A percentile compares a stretch with the other conserved stretches of the same genome.
Evolutionary conservation across 2,329 filamentous ascomycete genomes (phyloP).

Genomic region (Colletotrichum salicis): DNA sequence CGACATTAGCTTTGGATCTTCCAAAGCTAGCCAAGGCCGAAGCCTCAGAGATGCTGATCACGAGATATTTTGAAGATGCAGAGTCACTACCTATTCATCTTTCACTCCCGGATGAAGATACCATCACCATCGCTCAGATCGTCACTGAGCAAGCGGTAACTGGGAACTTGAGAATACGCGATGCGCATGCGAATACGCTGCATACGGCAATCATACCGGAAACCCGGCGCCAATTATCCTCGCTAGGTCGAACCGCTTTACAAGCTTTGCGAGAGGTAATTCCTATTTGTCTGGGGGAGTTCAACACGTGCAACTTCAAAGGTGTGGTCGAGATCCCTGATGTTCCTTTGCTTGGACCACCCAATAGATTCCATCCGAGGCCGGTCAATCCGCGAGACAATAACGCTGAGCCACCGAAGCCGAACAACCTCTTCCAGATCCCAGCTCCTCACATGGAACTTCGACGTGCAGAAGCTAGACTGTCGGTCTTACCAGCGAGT

Average conservation of each 20-base stretch:
- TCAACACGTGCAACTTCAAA: conserved; percentile 31
- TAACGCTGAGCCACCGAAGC: conserved; percentile 58
- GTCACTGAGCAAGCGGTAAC: conserved; percentile 76
- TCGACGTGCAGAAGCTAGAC: conserved; percentile 73
- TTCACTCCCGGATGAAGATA: conserved; percentile 65
- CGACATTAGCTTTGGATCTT: conserved; percentile 60
- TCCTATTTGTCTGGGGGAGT: conserved; percentile 55
- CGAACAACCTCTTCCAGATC: conserved; percentile 69
- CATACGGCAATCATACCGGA: conserved; percentile 42
- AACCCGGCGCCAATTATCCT: conserved; percentile 54
- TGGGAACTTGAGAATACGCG: conserved; percentile 45
- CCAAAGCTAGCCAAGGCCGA: conserved; percentile 60
- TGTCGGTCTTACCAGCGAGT: conserved; percentile 80
- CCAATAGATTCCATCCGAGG: conserved; percentile 62
- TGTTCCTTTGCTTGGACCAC: conserved; percentile 59
- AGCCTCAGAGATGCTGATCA: conserved; percentile 59
- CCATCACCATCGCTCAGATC: conserved; percentile 75
- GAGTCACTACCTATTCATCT: conserved; percentile 62
- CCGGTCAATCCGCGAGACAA: conserved; percentile 55
- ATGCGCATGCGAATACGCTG: conserved; percentile 27
- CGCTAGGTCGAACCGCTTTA: conserved; percentile 58
- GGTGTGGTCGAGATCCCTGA: conserved; percentile 36
- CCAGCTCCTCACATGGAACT: conserved; percentile 78
- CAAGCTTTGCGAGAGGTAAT: conserved; percentile 58
- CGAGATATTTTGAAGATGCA: conserved; percentile 68